phyloP scores from a whole-genome alignment of 306 rosid species.

The Vigna radiata region DNA sequence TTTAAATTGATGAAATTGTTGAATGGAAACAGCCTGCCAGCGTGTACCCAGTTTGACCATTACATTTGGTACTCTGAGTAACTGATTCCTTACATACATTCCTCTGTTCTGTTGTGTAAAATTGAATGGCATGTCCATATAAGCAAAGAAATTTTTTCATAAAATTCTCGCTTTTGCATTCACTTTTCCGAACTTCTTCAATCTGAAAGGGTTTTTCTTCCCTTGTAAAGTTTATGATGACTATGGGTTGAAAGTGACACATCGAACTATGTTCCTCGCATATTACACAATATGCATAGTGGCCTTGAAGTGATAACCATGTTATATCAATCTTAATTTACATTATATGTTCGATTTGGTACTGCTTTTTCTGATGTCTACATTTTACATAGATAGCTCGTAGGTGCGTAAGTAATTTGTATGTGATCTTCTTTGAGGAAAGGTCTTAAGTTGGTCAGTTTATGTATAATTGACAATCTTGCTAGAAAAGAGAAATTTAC shows the following conservation, averaged over 20 bases:
- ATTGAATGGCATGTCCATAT: not conserved
- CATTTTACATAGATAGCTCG: not conserved
- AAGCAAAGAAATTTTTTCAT: not conserved
- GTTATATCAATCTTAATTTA: not conserved
- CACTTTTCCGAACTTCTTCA: conserved; percentile 9
- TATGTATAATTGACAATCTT: not conserved
- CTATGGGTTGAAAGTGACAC: conserved; percentile 2
- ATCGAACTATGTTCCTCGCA: not conserved
- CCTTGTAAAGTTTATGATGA: conserved; percentile 17
- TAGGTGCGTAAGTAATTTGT: not conserved
- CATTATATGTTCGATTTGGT: not conserved
- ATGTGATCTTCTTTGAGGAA: not conserved
- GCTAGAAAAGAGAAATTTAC: not conserved
- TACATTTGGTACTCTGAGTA: conserved; percentile 2
- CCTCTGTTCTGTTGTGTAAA: conserved; percentile 11
- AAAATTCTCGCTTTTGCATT: not conserved
- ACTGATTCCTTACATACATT: conserved; percentile 2
- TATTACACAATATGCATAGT: not conserved
- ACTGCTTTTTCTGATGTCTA: not conserved
- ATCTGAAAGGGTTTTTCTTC: not conserved
- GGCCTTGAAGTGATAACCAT: too few relatives aligned
- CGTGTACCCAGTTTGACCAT: not conserved
- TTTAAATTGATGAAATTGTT: conserved; percentile 6
- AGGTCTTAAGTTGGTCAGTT: not conserved
- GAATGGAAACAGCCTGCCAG: not conserved